These are phyloP conservation scores for Fusarium armeniacum DNA, from an alignment of 2,329 filamentous ascomycete genomes.

Conservation along the genomic window DNA sequence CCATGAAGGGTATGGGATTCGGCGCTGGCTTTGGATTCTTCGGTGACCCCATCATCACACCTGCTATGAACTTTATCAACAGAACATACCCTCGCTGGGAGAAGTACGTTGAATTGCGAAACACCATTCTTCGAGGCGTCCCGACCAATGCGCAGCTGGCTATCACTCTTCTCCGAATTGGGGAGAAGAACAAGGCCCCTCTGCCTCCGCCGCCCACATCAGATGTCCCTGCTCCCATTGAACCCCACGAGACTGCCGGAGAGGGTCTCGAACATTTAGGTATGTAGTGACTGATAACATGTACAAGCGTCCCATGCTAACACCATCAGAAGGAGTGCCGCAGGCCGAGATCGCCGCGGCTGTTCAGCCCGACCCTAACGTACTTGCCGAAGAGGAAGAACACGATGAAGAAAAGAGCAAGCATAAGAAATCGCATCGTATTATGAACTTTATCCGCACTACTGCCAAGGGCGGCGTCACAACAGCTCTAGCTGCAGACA, in stretches of 20 bases:
- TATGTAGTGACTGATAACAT: constrained; percentile 38
- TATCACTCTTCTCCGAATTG: constrained; percentile 83
- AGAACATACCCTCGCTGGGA: constrained; percentile 78
- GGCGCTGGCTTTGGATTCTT: constrained; percentile 82
- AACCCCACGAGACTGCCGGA: constrained; percentile 61
- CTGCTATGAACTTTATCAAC: constrained; percentile 71
- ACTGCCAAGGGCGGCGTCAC: constrained; percentile 80
- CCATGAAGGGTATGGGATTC: constrained; percentile 76
- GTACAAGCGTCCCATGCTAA: constrained; percentile 28
- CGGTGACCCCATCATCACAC: constrained; percentile 78
- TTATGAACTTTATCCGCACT: constrained; percentile 76
- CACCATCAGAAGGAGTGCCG: constrained; percentile 61
- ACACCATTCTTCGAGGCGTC: constrained; percentile 83
- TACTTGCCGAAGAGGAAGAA: constrained; percentile 54
- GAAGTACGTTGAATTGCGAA: constrained; percentile 79
- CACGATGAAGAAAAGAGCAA: constrained; percentile 64
- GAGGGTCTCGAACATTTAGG: constrained; percentile 55
- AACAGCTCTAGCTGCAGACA: constrained; percentile 78
- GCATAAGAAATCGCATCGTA: constrained; percentile 58
- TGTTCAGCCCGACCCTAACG: constrained; percentile 61
- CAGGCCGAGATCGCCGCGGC: constrained; percentile 76
- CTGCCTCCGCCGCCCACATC: constrained; percentile 70
- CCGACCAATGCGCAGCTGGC: constrained; percentile 90
- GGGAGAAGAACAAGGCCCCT: constrained; percentile 84
- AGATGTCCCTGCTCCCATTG: constrained; percentile 54